Base-by-base conservation (phyloP, 352 stramenopile species). In the Globisporangium radiosum region DNA sequence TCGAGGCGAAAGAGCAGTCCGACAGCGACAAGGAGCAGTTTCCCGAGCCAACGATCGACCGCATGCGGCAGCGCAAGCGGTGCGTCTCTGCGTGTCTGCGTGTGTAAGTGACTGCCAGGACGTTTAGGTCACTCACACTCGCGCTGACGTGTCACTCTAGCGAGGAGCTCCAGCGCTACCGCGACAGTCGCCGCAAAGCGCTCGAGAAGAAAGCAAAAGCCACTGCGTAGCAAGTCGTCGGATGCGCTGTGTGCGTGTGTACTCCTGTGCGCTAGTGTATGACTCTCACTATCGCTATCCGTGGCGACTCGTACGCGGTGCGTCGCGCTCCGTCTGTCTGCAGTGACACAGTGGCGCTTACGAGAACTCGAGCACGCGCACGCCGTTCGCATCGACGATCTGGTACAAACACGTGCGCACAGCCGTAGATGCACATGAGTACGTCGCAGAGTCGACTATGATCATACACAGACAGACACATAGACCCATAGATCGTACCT, bases 121-220 rank as follows among this genome's bases (percentile, higher is more conserved):
- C 5, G 19, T 40, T 13, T 25, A 13, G 15, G 37, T 5, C 33
- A 11, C 14, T 55, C 11, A 56, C 4, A 7, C 25, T 43, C 19
- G 2, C 25, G 2, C 42, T n/a, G 1, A 47, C 53, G 19, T 59
- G 8, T 42, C 39, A 58, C 52, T 19, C 6, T 5, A 87, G 73
- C 17, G 82, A 92, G 54, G 81, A 90, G 54, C 69, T 92, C 37
- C 66, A 69, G 47, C 74, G 77, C 54, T 92, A 91, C 68, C 71
- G 75, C 19, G 73, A 87, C 15, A 70, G 65, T 48, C 64, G 78
- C 38, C 71, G 73, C 59, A 90, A 88, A 62, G 69, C 71, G 36
- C 61, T 78, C 47, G 74, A 81, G 47, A 85, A 83, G 59, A 88
- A 84, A 9, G 2, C 45, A n/a, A 50, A 36, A 36, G 45, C n/a